Conservation (phyloP, 2,329 filamentous ascomycete species). For the Epicoccum nigrum region DNA sequence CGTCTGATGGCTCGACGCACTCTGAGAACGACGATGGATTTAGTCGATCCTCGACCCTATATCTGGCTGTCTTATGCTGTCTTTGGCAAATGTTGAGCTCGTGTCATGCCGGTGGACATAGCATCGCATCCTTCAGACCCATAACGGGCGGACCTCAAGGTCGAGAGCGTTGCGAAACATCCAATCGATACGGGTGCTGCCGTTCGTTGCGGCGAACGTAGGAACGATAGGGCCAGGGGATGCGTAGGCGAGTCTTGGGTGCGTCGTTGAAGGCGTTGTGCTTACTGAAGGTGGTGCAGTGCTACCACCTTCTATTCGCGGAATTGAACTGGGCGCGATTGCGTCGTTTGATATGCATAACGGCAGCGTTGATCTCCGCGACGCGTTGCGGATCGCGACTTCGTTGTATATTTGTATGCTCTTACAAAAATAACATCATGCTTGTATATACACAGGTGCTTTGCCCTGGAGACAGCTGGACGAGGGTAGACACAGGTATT, state of each 20-base stretch:
- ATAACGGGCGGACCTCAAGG: conserved; percentile 13
- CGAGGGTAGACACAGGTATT: too few relatives aligned
- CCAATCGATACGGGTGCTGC: conserved; percentile 10
- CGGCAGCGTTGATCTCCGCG: conserved; percentile 20
- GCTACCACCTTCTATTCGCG: conserved; percentile 26
- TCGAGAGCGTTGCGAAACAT: conserved; percentile 6
- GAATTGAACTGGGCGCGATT: conserved; percentile 20
- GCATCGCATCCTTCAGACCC: conserved; percentile 17
- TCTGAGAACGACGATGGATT: too few relatives aligned
- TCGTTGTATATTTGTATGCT: background rate
- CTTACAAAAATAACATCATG: background rate
- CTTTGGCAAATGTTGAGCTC: conserved; percentile 24
- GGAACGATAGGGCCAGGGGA: conserved; percentile 22
- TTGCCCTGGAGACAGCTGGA: too few relatives aligned
- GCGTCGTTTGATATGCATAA: conserved; percentile 27
- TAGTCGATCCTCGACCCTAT: conserved; percentile 19
- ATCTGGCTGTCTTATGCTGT: conserved; percentile 18
- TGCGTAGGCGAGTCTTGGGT: conserved; percentile 25
- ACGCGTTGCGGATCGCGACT: conserved; percentile 7
- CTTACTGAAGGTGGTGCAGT: conserved; percentile 28
- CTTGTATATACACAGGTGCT: too few relatives aligned
- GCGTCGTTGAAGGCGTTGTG: conserved; percentile 20
- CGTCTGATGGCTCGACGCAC: too few relatives aligned
- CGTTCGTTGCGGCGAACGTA: conserved; percentile 18
- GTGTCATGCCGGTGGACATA: conserved; percentile 27